phyloP scores from a whole-genome alignment of 2,329 filamentous ascomycete genomes.

The Niveomyces coronatus region DNA sequence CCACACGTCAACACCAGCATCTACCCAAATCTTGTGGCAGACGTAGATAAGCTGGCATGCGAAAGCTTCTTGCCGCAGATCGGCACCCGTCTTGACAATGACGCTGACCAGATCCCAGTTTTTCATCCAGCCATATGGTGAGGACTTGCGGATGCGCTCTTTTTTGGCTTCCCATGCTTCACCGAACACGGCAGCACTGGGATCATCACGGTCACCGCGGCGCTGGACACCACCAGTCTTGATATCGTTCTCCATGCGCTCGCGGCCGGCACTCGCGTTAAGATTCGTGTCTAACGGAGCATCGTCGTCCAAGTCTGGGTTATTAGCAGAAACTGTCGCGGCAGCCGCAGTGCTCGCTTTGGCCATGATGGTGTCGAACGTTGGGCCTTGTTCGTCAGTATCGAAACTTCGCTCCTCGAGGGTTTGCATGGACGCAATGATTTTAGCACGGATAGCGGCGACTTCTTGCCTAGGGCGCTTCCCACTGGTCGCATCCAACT shows the following conservation, averaged over 20 bases:
- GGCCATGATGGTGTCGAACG: slow-evolving; percentile 74
- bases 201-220: slow-evolving; percentile 74
- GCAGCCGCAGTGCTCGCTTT: slow-evolving; percentile 49
- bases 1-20: slow-evolving; percentile 69
- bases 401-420: slow-evolving; percentile 80
- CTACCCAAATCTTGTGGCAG: slow-evolving; percentile 72
- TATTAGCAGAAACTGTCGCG: slow-evolving; percentile 18
- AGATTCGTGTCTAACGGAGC: slow-evolving; percentile 40
- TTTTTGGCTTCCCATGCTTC: slow-evolving; percentile 80
- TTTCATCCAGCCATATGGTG: slow-evolving; percentile 80
- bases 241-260: slow-evolving; percentile 81
- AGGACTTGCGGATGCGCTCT: slow-evolving; percentile 72
- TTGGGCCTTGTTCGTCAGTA: slow-evolving; percentile 61
- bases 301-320: slow-evolving; percentile 46
- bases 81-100: slow-evolving; percentile 78
- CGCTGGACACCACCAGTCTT: slow-evolving; percentile 76
- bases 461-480: slow-evolving; percentile 74
- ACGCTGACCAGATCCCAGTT: slow-evolving; percentile 84
- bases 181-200: slow-evolving; percentile 75
- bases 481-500: slow-evolving; percentile 68
- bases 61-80: slow-evolving; percentile 76
- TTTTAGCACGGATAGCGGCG: slow-evolving; percentile 73
- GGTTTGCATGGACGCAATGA: slow-evolving; percentile 84
- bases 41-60: slow-evolving; percentile 76
- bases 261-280: slow-evolving; percentile 63